These are phyloP conservation scores for Bidens hawaiensis DNA, from an alignment of 140 eudicot species.

Conservation along the genomic window DNA sequence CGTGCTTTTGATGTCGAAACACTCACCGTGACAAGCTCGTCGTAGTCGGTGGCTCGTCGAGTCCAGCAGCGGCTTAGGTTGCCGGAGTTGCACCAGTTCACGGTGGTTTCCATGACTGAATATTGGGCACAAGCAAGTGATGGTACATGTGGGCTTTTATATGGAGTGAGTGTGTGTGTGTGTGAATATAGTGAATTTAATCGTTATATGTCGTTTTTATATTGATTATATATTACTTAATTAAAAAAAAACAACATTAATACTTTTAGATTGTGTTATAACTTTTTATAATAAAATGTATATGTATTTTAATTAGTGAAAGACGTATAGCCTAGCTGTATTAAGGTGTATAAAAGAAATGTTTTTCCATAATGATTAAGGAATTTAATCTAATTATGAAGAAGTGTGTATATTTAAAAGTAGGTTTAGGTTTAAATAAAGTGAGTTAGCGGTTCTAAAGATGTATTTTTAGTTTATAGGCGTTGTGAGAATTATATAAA, in stretches of 20 bases:
- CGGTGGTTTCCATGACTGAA: slow-evolving; percentile 34
- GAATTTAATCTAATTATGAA: too few species aligned
- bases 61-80: slow-evolving; percentile 24
- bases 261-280: neutral
- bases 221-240: neutral
- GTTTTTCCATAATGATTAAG: too few species aligned
- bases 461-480: too few species aligned
- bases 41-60: slow-evolving; percentile 29
- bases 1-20: slow-evolving; percentile 33
- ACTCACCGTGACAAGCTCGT: slow-evolving; percentile 23
- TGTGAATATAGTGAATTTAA: slow-evolving; percentile 9
- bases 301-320: too few species aligned
- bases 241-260: neutral
- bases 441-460: too few species aligned
- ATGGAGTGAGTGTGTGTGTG: too few species aligned
- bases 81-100: slow-evolving; percentile 29
- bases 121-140: neutral
- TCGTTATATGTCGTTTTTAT: slow-evolving; percentile 9
- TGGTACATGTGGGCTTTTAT: slow-evolving; percentile 21
- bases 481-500: too few species aligned
- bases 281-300: too few species aligned
- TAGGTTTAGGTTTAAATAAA: too few species aligned
- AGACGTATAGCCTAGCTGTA: too few species aligned
- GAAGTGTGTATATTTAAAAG: too few species aligned
- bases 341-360: too few species aligned